Conservation (phyloP, 306 rosid genomes). For the Pyrus pyrifolia region DNA sequence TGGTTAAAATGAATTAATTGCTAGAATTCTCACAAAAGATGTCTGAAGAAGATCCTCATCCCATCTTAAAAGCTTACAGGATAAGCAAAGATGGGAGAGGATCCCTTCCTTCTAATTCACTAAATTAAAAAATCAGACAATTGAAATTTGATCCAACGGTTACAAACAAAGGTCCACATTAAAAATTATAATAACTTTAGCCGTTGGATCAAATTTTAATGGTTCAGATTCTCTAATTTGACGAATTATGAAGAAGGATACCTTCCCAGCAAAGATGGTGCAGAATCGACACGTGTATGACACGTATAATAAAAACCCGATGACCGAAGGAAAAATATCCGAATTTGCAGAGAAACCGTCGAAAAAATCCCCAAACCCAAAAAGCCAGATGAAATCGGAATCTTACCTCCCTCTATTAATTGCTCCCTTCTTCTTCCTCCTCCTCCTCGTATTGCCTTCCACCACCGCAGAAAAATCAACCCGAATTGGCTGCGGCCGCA, state of each 20-base stretch:
- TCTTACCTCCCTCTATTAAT: not conserved
- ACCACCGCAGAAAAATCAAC: not conserved
- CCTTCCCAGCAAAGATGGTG: not conserved
- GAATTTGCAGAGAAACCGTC: not conserved
- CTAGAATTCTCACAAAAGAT: too few species aligned
- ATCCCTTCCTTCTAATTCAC: too few species aligned
- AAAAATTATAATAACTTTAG: too few species aligned
- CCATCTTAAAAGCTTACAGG: too few species aligned
- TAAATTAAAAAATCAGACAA: too few species aligned
- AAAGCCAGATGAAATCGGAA: not conserved
- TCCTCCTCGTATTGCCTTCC: not conserved
- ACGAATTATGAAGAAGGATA: too few species aligned
- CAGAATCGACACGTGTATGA: not conserved
- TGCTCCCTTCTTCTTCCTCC: not conserved
- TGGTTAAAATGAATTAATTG: too few species aligned
- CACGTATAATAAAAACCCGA: not conserved
- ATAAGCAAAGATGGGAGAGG: too few species aligned
- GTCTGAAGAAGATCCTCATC: too few species aligned
- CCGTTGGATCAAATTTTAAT: too few species aligned
- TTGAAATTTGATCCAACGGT: too few species aligned
- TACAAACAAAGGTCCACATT: fast-evolving
- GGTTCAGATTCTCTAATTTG: fast-evolving
- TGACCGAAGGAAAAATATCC: not conserved
- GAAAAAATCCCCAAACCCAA: not conserved
- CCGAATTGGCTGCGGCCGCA: not conserved